Evolutionary conservation across 1,139 yeast genomes (phyloP).

Genomic region (Candida frijolesensis): DNA sequence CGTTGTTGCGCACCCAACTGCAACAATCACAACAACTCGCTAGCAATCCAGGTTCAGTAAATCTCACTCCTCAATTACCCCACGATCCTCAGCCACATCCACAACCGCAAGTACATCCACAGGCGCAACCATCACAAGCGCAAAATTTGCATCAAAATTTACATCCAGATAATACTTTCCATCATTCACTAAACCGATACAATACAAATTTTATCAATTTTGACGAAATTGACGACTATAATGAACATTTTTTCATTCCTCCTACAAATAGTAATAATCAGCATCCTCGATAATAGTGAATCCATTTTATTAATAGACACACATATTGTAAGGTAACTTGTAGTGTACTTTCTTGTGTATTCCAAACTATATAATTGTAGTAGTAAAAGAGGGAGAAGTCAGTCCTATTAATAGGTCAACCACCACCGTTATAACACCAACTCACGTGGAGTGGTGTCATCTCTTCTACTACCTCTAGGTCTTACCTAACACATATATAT

Average conservation of each 20-base stretch:
- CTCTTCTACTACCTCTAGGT: too few species aligned
- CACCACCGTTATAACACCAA: too few species aligned
- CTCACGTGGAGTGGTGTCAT: too few species aligned
- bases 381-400: too few species aligned
- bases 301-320: background rate
- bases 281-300: background rate
- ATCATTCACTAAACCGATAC: background rate
- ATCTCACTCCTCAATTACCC: background rate
- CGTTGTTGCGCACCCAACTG: background rate
- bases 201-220: slow-evolving; percentile 2
- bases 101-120: too few species aligned
- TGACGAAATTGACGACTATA: slow-evolving; percentile 7
- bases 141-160: background rate
- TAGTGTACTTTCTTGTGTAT: too few species aligned
- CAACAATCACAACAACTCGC: background rate
- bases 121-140: background rate
- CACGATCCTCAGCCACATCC: slow-evolving; percentile 4
- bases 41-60: too few species aligned
- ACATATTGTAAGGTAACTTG: too few species aligned
- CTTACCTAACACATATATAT: background rate
- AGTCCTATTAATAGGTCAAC: too few species aligned
- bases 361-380: too few species aligned
- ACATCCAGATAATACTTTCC: background rate
- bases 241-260: slow-evolving; percentile 1
- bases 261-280: background rate